phyloP scores from a whole-genome alignment of 768 basidiomycete species.

The Myochromella boudieri region DNA sequence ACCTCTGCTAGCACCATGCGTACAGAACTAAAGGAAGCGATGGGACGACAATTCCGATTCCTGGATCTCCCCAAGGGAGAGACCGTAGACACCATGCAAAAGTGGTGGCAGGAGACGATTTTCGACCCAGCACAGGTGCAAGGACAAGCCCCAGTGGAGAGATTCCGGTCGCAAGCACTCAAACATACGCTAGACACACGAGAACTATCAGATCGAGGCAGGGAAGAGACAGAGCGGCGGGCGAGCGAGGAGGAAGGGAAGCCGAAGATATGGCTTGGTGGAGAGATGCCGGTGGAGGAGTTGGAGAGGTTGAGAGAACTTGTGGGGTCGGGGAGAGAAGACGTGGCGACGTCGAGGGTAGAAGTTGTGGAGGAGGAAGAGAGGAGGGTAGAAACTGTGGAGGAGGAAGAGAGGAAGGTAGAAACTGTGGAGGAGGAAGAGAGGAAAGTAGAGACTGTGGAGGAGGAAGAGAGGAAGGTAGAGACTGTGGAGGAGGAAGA shows the following conservation, averaged over 20 bases:
- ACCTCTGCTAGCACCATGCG: constrained; percentile 34
- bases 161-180: constrained; percentile 35
- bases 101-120: constrained; percentile 46
- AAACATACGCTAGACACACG: no score
- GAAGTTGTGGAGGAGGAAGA: not conserved
- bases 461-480: not conserved
- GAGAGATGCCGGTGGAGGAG: constrained; percentile 8
- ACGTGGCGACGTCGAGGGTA: constrained; percentile 3
- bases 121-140: no score
- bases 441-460: not conserved
- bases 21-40: constrained; percentile 28
- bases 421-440: no score
- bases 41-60: constrained; percentile 44
- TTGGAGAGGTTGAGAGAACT: no score
- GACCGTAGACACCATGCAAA: constrained; percentile 36
- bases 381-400: no score
- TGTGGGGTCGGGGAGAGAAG: no score
- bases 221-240: constrained; percentile 36
- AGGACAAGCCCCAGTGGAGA: constrained; percentile 20
- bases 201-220: constrained; percentile 48
- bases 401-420: no score
- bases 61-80: constrained; percentile 52
- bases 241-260: constrained; percentile 37
- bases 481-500: not conserved
- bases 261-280: constrained; percentile 44